Evolutionary conservation across 176 grass and related monocot species (phyloP).

Genomic region (Elaeis guineensis): DNA sequence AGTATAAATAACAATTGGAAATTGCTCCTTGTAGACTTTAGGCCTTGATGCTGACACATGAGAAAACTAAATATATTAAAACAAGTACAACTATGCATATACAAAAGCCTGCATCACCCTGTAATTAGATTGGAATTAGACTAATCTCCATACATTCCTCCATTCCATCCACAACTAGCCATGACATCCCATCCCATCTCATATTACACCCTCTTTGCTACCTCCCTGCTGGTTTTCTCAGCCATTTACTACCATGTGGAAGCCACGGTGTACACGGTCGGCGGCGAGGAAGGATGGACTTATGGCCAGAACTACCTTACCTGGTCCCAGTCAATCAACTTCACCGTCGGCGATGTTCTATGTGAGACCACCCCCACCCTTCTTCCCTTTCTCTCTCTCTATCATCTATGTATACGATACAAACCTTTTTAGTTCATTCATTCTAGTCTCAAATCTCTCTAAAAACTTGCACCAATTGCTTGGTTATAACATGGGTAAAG

Average conservation of each 20-base stretch:
- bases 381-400: background rate
- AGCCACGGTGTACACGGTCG: constrained; percentile 48
- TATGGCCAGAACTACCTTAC: constrained; percentile 35
- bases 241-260: background rate
- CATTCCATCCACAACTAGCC: background rate
- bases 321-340: constrained; percentile 79
- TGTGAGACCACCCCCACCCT: constrained; percentile 16
- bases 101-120: no score
- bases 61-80: no score
- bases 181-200: background rate
- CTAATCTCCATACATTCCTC: no score
- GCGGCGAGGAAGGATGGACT: constrained; percentile 42
- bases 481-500: no score
- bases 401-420: background rate
- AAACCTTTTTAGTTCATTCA: background rate
- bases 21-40: no score
- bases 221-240: background rate
- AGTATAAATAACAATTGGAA: no score
- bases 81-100: no score
- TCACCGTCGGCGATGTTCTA: constrained; percentile 70
- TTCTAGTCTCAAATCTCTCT: no score
- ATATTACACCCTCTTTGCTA: background rate
- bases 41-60: no score
- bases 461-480: no score
- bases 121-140: no score